Conservation (phyloP, 192 early-diverging fungal genomes). For the Phycomyces nitens region DNA sequence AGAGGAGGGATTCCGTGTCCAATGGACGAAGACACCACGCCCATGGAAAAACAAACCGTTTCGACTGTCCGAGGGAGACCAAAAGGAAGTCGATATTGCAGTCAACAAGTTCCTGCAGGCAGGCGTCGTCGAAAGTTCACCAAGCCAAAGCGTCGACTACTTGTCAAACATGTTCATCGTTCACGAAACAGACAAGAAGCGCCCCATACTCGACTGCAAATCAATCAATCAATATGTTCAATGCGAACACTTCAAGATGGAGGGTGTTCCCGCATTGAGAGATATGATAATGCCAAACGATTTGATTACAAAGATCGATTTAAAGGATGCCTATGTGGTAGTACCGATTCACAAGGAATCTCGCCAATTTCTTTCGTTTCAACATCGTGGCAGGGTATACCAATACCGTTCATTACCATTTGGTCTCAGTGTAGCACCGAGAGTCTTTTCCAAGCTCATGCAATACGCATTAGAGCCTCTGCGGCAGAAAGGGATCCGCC, state of each 20-base stretch:
- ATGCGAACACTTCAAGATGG: constrained; percentile 31
- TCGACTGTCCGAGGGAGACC: neutral
- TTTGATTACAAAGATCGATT: constrained; percentile 21
- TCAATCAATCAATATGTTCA: constrained; percentile 19
- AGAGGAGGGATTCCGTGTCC: neutral
- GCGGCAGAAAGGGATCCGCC: constrained; percentile 5
- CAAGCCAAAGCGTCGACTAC: neutral
- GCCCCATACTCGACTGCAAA: constrained; percentile 10
- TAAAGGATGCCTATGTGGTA: constrained; percentile 25
- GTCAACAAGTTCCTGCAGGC: constrained; percentile 4
- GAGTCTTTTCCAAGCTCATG: constrained; percentile 21
- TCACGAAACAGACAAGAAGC: too few relatives aligned
- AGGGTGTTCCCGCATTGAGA: constrained; percentile 24
- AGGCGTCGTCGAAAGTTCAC: constrained; percentile 4
- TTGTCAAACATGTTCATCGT: constrained; percentile 13
- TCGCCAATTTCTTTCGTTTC: constrained; percentile 7
- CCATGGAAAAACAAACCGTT: neutral
- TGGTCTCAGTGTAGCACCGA: constrained; percentile 16
- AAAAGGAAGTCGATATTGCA: neutral
- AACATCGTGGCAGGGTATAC: constrained; percentile 4
- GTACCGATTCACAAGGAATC: constrained; percentile 16
- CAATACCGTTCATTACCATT: constrained; percentile 18
- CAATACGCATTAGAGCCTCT: constrained; percentile 17
- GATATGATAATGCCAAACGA: constrained; percentile 18
- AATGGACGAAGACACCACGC: neutral